Evolutionary conservation across 192 early-diverging fungal genomes (phyloP).

Genomic region (Dissophora globulifera): DNA sequence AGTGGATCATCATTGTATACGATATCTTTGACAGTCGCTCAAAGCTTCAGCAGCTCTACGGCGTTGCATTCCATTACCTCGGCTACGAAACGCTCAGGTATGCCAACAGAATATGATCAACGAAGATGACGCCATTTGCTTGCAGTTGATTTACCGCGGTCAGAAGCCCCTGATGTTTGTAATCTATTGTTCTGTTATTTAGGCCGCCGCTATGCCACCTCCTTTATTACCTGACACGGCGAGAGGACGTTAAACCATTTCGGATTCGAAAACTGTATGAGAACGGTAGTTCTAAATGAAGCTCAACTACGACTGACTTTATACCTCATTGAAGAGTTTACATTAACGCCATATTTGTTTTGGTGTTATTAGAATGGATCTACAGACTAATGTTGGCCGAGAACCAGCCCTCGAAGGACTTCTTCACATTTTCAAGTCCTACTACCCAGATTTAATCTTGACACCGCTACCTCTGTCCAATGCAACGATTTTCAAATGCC

Average conservation of each 20-base stretch:
- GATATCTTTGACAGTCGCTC: constrained; percentile 58
- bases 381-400: constrained; percentile 42
- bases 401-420: constrained; percentile 59
- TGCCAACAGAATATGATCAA: too few species aligned
- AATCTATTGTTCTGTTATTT: not conserved
- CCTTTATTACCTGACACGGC: constrained; percentile 60
- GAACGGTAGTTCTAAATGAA: not conserved
- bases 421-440: constrained; percentile 59
- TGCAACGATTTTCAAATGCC: constrained; percentile 56
- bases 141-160: too few species aligned
- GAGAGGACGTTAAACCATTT: constrained; percentile 61
- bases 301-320: too few species aligned
- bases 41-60: constrained; percentile 57
- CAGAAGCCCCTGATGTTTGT: too few species aligned
- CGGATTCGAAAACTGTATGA: constrained; percentile 62
- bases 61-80: constrained; percentile 64
- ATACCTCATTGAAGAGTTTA: too few species aligned
- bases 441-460: constrained; percentile 57
- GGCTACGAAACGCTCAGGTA: constrained; percentile 57
- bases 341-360: not conserved
- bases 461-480: constrained; percentile 27
- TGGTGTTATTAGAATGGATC: constrained; percentile 44
- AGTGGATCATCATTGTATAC: constrained; percentile 61
- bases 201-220: constrained; percentile 60
- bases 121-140: too few species aligned